Conservation (phyloP, 805 yeast genomes). For the Jamesozyma piceae region DNA sequence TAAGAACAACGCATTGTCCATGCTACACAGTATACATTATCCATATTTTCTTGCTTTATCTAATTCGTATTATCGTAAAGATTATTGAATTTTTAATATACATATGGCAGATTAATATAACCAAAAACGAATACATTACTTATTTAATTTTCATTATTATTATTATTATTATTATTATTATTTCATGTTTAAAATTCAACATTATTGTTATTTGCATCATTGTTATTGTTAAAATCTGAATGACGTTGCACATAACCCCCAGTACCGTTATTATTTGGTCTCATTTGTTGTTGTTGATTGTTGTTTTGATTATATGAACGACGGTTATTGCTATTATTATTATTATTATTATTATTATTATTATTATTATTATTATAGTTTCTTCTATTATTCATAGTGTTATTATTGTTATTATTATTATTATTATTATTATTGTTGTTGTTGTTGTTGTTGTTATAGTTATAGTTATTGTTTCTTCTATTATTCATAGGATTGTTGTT, state of each 20-base stretch:
- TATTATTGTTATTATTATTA: slow-evolving; percentile 15
- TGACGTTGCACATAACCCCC: slow-evolving; percentile 29
- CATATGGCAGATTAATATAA: background rate
- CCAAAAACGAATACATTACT: background rate
- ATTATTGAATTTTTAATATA: background rate
- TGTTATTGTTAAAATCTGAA: slow-evolving; percentile 4
- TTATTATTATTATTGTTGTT: slow-evolving; percentile 20
- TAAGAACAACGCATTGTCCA: too few species aligned
- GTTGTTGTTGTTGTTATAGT: slow-evolving; percentile 23
- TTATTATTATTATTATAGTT: slow-evolving; percentile 18
- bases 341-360: slow-evolving; percentile 7
- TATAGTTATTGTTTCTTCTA: slow-evolving; percentile 2
- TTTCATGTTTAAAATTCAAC: slow-evolving; percentile 9
- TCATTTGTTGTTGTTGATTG: background rate
- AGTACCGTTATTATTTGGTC: slow-evolving; percentile 18
- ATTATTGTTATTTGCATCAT: slow-evolving; percentile 1
- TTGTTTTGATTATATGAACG: slow-evolving; percentile 15
- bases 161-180: slow-evolving; percentile 1
- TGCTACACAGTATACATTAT: too few species aligned
- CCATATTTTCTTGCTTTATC: too few species aligned
- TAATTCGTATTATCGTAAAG: background rate
- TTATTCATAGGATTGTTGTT: slow-evolving; percentile 10
- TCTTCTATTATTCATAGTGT: slow-evolving; percentile 12
- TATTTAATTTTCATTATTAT: background rate
- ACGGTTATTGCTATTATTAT: slow-evolving; percentile 14